Evolutionary conservation across 352 stramenopile genomes (phyloP).

Genomic region (Pythium biforme): DNA sequence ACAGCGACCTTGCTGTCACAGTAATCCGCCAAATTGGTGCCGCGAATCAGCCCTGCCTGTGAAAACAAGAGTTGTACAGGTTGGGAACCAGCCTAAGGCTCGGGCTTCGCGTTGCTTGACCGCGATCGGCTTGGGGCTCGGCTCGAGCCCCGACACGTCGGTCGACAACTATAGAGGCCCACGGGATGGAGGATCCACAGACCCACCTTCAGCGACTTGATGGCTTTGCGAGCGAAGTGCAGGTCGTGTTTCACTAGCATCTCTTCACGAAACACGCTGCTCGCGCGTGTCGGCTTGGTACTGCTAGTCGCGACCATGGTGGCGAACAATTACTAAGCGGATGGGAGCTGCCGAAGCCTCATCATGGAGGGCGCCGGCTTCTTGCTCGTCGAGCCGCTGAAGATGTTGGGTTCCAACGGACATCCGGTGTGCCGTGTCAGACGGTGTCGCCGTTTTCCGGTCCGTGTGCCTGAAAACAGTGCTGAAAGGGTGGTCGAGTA

Average conservation of each 20-base stretch:
- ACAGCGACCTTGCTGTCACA: slow-evolving; percentile 75
- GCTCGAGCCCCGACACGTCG: background rate
- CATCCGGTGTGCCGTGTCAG: background rate
- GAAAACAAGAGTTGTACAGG: too few species aligned
- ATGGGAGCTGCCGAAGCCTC: background rate
- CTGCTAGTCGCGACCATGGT: background rate
- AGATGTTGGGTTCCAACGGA: background rate
- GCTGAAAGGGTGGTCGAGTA: background rate
- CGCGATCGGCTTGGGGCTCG: background rate
- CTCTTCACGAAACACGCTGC: background rate
- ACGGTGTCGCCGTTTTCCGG: background rate
- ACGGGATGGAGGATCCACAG: background rate
- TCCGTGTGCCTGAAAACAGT: background rate
- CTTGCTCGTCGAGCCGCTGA: background rate
- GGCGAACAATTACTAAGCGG: background rate
- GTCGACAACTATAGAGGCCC: background rate
- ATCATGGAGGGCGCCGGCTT: background rate
- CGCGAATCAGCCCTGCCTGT: slow-evolving; percentile 67
- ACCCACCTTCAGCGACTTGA: background rate
- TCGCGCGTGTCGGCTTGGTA: background rate
- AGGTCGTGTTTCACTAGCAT: background rate
- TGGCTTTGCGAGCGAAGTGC: background rate
- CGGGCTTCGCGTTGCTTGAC: too few species aligned
- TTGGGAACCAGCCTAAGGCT: too few species aligned
- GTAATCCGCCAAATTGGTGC: slow-evolving; percentile 68